Conservation (phyloP, 1,139 yeast species). For the Geotrichum bryndzae region DNA sequence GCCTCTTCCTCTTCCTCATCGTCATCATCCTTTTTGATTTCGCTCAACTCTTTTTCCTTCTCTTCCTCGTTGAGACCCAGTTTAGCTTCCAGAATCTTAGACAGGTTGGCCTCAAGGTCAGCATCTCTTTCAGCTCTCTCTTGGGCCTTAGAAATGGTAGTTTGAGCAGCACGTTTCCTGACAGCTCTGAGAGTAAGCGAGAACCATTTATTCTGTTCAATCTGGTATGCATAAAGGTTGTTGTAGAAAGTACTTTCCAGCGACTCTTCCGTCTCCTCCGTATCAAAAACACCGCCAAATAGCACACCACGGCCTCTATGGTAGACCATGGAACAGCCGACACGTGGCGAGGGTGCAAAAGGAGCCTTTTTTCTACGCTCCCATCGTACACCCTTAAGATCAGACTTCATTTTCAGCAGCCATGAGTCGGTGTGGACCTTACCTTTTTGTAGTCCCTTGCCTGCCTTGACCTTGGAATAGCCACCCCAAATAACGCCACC, state of each 20-base stretch:
- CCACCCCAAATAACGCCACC: conserved; percentile 93
- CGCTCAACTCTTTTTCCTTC: conserved; percentile 41
- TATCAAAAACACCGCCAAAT: conserved; percentile 95
- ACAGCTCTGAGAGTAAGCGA: conserved; percentile 61
- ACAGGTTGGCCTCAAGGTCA: conserved; percentile 75
- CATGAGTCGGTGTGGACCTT: conserved; percentile 86
- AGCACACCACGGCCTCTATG: conserved; percentile 90
- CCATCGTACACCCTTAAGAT: conserved; percentile 73
- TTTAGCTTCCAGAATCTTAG: conserved; percentile 62
- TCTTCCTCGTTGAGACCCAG: conserved; percentile 55
- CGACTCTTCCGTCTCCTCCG: conserved; percentile 90
- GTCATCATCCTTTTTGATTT: conserved; percentile 36
- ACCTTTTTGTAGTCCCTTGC: conserved; percentile 85
- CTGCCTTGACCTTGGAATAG: conserved; percentile 86
- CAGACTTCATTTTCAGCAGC: conserved; percentile 82
- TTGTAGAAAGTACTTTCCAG: conserved; percentile 81
- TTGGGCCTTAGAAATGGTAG: conserved; percentile 39
- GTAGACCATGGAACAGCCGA: conserved; percentile 85
- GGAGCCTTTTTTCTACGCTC: conserved; percentile 89
- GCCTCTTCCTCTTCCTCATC: conserved; percentile 37
- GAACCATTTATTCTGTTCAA: conserved; percentile 87
- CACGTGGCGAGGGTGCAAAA: conserved; percentile 82
- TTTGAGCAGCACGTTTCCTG: conserved; percentile 44
- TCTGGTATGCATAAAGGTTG: conserved; percentile 72
- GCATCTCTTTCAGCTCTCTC: conserved; percentile 53